Conservation (phyloP, 495 filamentous ascomycete genomes). For the Penicillium mononematosum region DNA sequence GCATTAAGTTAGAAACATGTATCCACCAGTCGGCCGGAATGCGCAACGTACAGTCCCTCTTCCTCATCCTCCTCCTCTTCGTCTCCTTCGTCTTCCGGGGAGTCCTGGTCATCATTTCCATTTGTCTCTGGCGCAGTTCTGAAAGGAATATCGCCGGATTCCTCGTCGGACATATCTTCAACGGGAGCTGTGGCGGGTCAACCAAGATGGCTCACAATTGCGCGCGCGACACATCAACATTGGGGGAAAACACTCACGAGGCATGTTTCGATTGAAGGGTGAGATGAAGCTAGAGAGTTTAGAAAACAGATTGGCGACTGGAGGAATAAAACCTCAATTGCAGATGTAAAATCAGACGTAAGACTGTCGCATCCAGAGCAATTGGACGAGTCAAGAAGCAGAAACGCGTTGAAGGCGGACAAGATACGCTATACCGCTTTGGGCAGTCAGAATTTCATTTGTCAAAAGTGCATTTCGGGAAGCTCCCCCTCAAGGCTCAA, state of each 20-base stretch:
- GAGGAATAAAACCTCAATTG: conserved; percentile 7
- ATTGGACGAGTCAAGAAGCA: conserved; percentile 16
- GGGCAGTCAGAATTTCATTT: conserved; percentile 40
- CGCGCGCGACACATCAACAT: conserved; percentile 20
- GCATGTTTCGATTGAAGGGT: conserved; percentile 33
- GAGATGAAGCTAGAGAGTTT: conserved; percentile 27
- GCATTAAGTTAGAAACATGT: conserved; percentile 29
- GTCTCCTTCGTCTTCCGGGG: conserved; percentile 29
- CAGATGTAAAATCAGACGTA: background rate
- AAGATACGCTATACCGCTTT: conserved; percentile 37
- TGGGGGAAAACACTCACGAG: conserved; percentile 34
- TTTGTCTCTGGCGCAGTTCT: conserved; percentile 32
- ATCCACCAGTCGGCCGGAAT: background rate
- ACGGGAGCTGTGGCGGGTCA: conserved; percentile 36
- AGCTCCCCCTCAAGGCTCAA: conserved; percentile 26
- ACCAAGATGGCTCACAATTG: conserved; percentile 7
- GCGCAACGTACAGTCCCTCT: conserved; percentile 39
- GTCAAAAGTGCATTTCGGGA: conserved; percentile 19
- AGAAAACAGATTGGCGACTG: conserved; percentile 39
- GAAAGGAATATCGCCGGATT: conserved; percentile 46
- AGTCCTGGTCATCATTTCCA: conserved; percentile 26
- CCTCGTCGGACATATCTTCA: conserved; percentile 46
- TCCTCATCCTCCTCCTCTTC: conserved; percentile 46
- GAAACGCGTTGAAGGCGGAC: conserved; percentile 29
- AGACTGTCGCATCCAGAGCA: conserved; percentile 3